Conservation (phyloP, 2,329 filamentous ascomycete genomes). For the Neonectria coccinea region DNA sequence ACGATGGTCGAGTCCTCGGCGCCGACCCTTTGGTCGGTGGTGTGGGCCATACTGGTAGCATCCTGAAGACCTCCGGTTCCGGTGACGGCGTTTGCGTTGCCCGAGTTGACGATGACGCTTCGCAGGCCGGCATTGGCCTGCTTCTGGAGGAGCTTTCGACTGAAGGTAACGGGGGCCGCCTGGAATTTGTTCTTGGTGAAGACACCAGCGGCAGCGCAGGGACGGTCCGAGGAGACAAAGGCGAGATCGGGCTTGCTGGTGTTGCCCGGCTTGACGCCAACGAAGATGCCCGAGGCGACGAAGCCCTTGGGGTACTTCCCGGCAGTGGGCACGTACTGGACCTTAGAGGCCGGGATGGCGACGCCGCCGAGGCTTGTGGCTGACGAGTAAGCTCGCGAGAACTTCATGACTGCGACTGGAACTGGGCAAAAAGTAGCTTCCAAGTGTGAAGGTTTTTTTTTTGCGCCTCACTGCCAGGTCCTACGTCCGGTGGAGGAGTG, state of each 20-base stretch:
- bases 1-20: conserved; percentile 77
- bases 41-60: conserved; percentile 83
- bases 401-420: conserved; percentile 46
- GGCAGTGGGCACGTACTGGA: conserved; percentile 86
- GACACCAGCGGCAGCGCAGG: conserved; percentile 89
- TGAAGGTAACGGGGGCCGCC: conserved; percentile 92
- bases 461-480: conserved; percentile 2
- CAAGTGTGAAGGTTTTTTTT: conserved; percentile 24
- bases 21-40: conserved; percentile 75
- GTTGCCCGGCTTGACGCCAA: conserved; percentile 94
- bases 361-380: conserved; percentile 43
- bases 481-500: conserved; percentile 24
- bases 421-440: conserved; percentile 11
- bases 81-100: conserved; percentile 97
- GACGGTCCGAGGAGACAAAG: conserved; percentile 85
- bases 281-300: conserved; percentile 85
- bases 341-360: conserved; percentile 79
- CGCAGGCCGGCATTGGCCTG: conserved; percentile 77
- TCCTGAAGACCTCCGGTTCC: conserved; percentile 91
- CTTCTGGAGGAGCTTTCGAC: conserved; percentile 75
- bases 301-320: conserved; percentile 95
- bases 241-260: conserved; percentile 92
- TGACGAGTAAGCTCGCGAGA: conserved; percentile 52
- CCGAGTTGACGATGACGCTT: conserved; percentile 92
- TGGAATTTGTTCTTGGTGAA: conserved; percentile 99